Evolutionary conservation across 179 eudicot genomes (phyloP).

Genomic region (Actinidia arguta): DNA sequence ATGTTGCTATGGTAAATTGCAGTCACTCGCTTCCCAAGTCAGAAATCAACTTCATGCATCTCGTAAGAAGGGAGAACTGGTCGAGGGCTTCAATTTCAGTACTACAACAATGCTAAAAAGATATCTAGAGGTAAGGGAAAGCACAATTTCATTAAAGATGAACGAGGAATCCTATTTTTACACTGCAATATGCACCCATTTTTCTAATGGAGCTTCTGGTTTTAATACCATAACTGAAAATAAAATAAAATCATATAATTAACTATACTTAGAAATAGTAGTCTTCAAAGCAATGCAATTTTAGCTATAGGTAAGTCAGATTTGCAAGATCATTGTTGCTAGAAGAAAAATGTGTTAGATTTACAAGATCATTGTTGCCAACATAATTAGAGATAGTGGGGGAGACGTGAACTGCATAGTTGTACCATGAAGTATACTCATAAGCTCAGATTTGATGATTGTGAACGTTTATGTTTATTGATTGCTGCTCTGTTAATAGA

Average conservation of each 20-base stretch:
- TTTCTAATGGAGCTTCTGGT: not conserved
- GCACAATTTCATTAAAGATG: not conserved
- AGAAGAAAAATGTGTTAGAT: not conserved
- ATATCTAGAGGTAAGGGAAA: slow-evolving; percentile 72
- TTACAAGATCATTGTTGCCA: not conserved
- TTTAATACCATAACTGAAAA: not conserved
- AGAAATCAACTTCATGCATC: slow-evolving; percentile 93
- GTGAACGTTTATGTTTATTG: not conserved
- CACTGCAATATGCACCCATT: not conserved
- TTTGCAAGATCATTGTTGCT: not conserved
- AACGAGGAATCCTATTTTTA: not conserved
- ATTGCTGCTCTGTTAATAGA: too few relatives aligned
- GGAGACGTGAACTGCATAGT: not conserved
- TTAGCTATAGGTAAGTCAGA: not conserved
- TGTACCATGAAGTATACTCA: not conserved
- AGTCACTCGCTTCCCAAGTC: slow-evolving; percentile 93
- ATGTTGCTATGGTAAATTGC: slow-evolving; percentile 34
- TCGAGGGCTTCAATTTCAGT: slow-evolving; percentile 90
- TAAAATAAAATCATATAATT: not conserved
- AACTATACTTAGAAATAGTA: not conserved
- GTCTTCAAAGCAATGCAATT: not conserved
- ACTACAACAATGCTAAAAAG: slow-evolving; percentile 68
- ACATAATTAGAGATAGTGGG: not conserved
- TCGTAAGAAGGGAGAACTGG: slow-evolving; percentile 72
- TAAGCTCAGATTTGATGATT: not conserved